phyloP scores from a whole-genome alignment of 1,139 yeast species.

The Oligophagozyma castellii region DNA sequence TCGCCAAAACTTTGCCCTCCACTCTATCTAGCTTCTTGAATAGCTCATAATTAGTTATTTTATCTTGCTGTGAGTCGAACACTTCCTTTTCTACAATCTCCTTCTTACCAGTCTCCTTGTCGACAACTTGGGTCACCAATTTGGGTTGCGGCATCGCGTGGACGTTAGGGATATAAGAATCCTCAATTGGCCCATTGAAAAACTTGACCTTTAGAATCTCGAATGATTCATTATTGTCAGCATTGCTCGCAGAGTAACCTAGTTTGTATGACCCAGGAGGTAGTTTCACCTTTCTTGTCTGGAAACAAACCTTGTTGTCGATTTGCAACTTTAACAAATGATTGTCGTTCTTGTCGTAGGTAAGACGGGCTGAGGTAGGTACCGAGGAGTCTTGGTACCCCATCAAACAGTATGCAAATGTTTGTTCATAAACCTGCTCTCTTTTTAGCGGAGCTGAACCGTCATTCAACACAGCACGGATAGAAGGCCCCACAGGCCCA shows the following conservation, averaged over 20 bases:
- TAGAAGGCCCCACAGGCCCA: slow-evolving; percentile 30
- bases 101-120: slow-evolving; percentile 21
- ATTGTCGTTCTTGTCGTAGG: slow-evolving; percentile 33
- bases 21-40: slow-evolving; percentile 21
- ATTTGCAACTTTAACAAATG: slow-evolving; percentile 47
- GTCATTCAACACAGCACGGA: slow-evolving; percentile 48
- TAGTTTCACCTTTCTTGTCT: slow-evolving; percentile 36
- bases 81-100: slow-evolving; percentile 18
- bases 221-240: slow-evolving; percentile 33
- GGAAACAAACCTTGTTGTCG: slow-evolving; percentile 58
- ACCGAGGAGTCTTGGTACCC: slow-evolving; percentile 53
- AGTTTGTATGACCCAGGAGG: slow-evolving; percentile 23
- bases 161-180: slow-evolving; percentile 43
- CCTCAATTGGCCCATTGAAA: slow-evolving; percentile 40
- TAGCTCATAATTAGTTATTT: slow-evolving; percentile 16
- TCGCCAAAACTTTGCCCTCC: slow-evolving; percentile 24
- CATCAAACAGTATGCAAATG: slow-evolving; percentile 45
- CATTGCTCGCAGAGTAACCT: slow-evolving; percentile 42
- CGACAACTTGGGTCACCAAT: slow-evolving; percentile 23
- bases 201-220: slow-evolving; percentile 46
- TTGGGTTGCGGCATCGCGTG: slow-evolving; percentile 35
- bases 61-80: slow-evolving; percentile 14
- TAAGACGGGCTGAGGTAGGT: slow-evolving; percentile 52
- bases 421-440: slow-evolving; percentile 18
- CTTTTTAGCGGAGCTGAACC: slow-evolving; percentile 19